Conservation (phyloP, 495 filamentous ascomycete genomes). For the Oidiodendron maius region DNA sequence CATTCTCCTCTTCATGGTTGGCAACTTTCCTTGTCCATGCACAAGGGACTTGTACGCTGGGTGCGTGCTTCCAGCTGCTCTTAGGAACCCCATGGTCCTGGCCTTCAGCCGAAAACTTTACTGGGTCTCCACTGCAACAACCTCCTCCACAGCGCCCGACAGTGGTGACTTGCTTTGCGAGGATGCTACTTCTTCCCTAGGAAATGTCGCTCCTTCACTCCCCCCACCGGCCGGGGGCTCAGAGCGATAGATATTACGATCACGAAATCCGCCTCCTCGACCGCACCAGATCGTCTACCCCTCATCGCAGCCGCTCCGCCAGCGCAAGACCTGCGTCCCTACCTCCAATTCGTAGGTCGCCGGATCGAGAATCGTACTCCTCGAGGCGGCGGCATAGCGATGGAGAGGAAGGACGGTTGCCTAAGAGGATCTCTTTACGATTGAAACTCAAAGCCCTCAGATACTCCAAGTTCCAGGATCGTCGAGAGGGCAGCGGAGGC, state of each 20-base stretch:
- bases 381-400: conserved; percentile 20
- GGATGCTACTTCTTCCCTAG: conserved; percentile 7
- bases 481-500: conserved; percentile 25
- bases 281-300: conserved; percentile 23
- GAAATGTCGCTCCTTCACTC: conserved; percentile 22
- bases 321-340: conserved; percentile 3
- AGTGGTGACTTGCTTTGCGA: neutral
- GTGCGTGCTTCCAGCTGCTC: too few species aligned
- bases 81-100: too few species aligned
- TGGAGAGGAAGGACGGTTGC: conserved; percentile 13
- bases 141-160: too few species aligned
- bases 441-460: conserved; percentile 47
- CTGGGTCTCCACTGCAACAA: too few species aligned
- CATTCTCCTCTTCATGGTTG: too few species aligned
- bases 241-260: conserved; percentile 51
- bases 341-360: neutral
- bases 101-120: too few species aligned
- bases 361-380: conserved; percentile 6
- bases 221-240: conserved; percentile 37
- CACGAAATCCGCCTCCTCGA: conserved; percentile 57
- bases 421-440: conserved; percentile 27
- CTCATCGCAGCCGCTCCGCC: conserved; percentile 6
- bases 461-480: conserved; percentile 58
- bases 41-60: too few species aligned
- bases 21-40: too few species aligned